phyloP scores from a whole-genome alignment of 176 grass and related monocot species.

The Oryza australiensis region DNA sequence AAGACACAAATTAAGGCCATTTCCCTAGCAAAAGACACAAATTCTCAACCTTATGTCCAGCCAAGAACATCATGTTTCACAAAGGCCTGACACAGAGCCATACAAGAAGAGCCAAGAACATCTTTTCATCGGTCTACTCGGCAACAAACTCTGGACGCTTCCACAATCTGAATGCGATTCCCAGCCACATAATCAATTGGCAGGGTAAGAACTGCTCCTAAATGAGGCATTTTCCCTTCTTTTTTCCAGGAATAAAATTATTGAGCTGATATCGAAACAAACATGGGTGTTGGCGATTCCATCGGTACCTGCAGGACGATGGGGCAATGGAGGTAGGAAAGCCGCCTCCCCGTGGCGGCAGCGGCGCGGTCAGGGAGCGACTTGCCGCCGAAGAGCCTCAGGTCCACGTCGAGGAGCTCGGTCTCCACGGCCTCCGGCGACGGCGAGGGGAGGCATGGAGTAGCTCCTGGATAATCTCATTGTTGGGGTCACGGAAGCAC shows the following conservation, averaged over 20 bases:
- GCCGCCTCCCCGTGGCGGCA: slow-evolving; percentile 41
- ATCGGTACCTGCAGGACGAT: slow-evolving; percentile 59
- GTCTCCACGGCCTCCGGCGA: slow-evolving; percentile 60
- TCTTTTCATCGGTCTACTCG: neutral
- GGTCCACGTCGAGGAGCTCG: slow-evolving; percentile 66
- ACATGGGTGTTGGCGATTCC: neutral
- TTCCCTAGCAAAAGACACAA: neutral
- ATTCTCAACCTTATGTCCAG: neutral
- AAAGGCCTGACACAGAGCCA: neutral
- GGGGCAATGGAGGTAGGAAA: slow-evolving; percentile 66
- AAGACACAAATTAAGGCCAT: too few species aligned
- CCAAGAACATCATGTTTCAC: neutral
- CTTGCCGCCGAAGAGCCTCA: slow-evolving; percentile 62
- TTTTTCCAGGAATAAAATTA: neutral
- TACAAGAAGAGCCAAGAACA: neutral
- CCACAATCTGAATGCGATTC: neutral
- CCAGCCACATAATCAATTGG: neutral
- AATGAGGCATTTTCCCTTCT: neutral
- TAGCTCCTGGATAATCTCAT: slow-evolving; percentile 48
- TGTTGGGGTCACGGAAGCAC: slow-evolving; percentile 51
- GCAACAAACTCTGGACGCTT: neutral
- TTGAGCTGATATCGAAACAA: neutral
- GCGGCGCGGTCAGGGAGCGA: slow-evolving; percentile 52
- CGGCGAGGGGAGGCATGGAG: slow-evolving; percentile 34
- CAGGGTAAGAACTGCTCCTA: neutral